phyloP scores from a whole-genome alignment of 768 basidiomycete species.

The Auriculariales sp. region DNA sequence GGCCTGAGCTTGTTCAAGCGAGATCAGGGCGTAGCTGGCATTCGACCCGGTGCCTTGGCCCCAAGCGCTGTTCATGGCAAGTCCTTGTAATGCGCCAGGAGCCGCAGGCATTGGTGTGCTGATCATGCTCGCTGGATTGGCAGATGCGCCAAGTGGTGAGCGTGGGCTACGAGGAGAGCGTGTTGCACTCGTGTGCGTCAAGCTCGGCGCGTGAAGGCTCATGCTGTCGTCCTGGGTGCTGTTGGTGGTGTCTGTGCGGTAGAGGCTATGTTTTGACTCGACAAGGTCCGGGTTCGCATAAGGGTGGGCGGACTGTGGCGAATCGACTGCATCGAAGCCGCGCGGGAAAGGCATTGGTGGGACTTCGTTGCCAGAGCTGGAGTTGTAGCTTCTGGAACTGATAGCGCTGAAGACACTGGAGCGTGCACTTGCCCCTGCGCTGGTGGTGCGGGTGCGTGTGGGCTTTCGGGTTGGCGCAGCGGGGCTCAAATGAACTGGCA shows the following conservation, averaged over 20 bases:
- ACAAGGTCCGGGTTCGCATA: constrained; percentile 70
- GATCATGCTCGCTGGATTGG: neutral
- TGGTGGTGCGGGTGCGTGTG: neutral
- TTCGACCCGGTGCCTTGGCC: neutral
- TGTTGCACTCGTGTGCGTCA: neutral
- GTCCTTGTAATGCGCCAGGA: neutral
- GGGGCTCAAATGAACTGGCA: neutral
- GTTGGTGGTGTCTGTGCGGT: neutral
- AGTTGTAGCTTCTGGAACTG: neutral
- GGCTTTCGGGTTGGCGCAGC: neutral
- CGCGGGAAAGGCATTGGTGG: neutral
- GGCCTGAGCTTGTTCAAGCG: constrained; percentile 67
- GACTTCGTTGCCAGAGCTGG: too few species aligned
- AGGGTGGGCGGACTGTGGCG: constrained; percentile 33
- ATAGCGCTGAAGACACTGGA: neutral
- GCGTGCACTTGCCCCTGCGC: neutral
- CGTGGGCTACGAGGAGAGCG: constrained; percentile 4
- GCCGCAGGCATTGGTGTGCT: neutral
- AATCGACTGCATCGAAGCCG: neutral
- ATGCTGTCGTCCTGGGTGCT: neutral
- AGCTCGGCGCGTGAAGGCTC: neutral
- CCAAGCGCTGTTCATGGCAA: neutral
- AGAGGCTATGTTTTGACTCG: neutral
- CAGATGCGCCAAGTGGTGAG: neutral
- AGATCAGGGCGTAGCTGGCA: constrained; percentile 51